Evolutionary conservation across 176 grass and related monocot genomes (phyloP), one percentile per base, ranked within the genome.

Genomic region (Musa troglodytarum): DNA sequence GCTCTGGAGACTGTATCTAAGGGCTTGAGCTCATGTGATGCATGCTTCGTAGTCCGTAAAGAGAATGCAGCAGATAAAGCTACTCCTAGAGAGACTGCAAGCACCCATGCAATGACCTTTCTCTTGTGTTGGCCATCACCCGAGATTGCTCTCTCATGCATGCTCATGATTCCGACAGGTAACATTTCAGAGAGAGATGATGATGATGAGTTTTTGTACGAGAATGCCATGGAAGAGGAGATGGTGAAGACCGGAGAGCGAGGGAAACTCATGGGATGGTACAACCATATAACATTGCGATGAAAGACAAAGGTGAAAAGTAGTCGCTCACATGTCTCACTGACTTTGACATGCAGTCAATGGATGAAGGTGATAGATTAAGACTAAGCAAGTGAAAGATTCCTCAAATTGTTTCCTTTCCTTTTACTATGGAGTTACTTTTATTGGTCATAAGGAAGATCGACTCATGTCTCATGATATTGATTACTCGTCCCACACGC

Each of bases 31-130:
- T 24, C 52, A 28, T 8, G 9, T 50, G 7, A 56, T 11, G 34
- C 16, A 50, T 11, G 59, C 67, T 1, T 24, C 20, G 21, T 17
- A 2, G 71, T 16, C 17, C 28, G 24, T 29, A 59, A 65, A n/a
- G 74, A 59, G 8, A 64, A 53, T 1, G 65, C 8, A 34, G 24
- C 23, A 67, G 64, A 82, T 12, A 84, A 76, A 73, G 86, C 61
- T 5, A 88, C 53, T 17, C 53, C 54, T 15, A 65, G 7, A 58
- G 78, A 84, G 11, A 77, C 68, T 63, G 77, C 68, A 55, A 23
- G 73, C 14, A 16, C 71, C 69, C 84, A 90, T 69, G 78, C 49
- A 49, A 78, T 51, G 10, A 75, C 12, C 17, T 52, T 74, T 61
- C 9, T 80, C 68, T 58, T 80, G 61, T 22, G 51, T 67, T 19